Evolutionary conservation across 495 filamentous ascomycete genomes (phyloP).

Genomic region (Lineolata rhizophorae): DNA sequence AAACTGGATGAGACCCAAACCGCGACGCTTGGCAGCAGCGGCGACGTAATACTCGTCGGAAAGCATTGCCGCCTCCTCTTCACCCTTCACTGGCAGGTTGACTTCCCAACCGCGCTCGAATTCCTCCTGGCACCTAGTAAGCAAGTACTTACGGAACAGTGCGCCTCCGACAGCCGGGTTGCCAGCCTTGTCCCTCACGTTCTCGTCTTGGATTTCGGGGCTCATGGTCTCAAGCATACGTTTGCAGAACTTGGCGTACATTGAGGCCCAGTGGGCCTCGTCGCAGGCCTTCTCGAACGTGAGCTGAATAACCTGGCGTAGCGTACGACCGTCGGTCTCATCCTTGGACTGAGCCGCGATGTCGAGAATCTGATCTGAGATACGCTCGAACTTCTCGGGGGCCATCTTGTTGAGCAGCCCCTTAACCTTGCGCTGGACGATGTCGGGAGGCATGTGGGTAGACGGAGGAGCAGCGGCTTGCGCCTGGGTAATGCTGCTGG

Average conservation of each 20-base stretch:
- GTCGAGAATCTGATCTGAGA: slow-evolving; percentile 74
- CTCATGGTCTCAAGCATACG: slow-evolving; percentile 94
- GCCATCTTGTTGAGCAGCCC: slow-evolving; percentile 98
- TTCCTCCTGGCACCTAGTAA: slow-evolving; percentile 96
- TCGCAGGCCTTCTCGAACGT: slow-evolving; percentile 98
- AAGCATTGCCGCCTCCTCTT: slow-evolving; percentile 59
- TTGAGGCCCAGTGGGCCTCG: slow-evolving; percentile 94
- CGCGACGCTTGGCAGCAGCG: slow-evolving; percentile 87
- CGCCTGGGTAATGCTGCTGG: slow-evolving; percentile 33
- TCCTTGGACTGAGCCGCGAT: slow-evolving; percentile 91
- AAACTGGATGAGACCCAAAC: slow-evolving; percentile 94
- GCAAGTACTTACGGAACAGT: slow-evolving; percentile 93
- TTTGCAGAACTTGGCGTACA: slow-evolving; percentile 98
- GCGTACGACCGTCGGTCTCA: slow-evolving; percentile 79
- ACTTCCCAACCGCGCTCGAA: slow-evolving; percentile 98
- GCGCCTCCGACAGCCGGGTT: slow-evolving; percentile 77
- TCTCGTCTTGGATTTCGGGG: slow-evolving; percentile 84
- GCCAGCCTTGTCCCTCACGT: slow-evolving; percentile 64
- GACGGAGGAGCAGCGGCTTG: slow-evolving; percentile 31
- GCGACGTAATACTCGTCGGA: slow-evolving; percentile 95
- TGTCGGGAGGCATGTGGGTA: slow-evolving; percentile 59
- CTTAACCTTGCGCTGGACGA: slow-evolving; percentile 98
- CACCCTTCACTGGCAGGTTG: slow-evolving; percentile 60
- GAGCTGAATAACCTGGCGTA: slow-evolving; percentile 94
- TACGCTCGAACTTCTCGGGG: slow-evolving; percentile 94